Base-by-base conservation (phyloP, 306 rosid genomes). In the Carpinus fangiana region DNA sequence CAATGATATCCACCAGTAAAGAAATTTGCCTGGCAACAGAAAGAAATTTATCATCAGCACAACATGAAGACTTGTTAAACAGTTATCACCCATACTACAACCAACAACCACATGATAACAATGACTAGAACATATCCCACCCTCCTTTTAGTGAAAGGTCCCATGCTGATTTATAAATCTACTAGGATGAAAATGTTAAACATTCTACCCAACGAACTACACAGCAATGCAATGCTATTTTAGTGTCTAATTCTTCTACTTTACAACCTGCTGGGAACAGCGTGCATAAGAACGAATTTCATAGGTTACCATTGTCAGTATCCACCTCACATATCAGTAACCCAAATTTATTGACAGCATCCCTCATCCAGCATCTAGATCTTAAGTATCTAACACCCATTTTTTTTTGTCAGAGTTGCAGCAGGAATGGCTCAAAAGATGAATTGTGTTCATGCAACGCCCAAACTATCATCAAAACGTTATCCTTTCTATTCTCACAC, bases 21-120 rank as follows among this genome's bases (percentile, higher is more conserved):
- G 70, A 72, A 56, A 73, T 12, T 26, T 20, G 73, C 87, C 92
- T 88, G 52, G 85, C 62, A 80, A 57, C 53, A 79, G 31, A 76
- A 60, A 76, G 8, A 82, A 82, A 57, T 14, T 36, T 48, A 50
- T 75, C 26, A 55, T n/a, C 43, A 73, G 41, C 52, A 48, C 60
- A 68, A 53, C 21, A 71, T 20, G 67, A 70, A 78, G 10, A 64
- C 43, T 11, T 13, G 46, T 12, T n/a, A 7, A 46, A 51, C 61
- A 60, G 20, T 68, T 20, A 76, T 55, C 38, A 50, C 28, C 51
- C 41, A 45, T 31, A 20, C 0, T 45, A 11, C 54, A 67, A 54
- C 64, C 80, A 55, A 17, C 2, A 3, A 34, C 4, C 46, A 36
- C 12, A 73, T 18, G 46, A 28, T 23, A 61, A 12, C 7, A 57